Evolutionary conservation across 768 basidiomycete species (phyloP).

Genomic region (Naganishia antarctica): DNA sequence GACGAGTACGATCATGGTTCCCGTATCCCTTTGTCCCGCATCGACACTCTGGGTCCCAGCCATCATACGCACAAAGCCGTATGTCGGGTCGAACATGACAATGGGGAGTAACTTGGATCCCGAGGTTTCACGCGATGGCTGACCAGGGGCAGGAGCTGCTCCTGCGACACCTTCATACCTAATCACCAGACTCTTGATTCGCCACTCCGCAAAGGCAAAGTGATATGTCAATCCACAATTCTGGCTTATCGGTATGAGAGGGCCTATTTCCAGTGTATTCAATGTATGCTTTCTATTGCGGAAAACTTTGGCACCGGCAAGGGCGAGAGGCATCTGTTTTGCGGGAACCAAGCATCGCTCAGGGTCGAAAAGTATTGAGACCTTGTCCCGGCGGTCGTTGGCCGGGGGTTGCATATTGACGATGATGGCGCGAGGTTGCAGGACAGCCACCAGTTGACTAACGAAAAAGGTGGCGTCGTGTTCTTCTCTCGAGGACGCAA

Average conservation of each 20-base stretch:
- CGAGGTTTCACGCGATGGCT: not conserved
- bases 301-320: conserved; percentile 3
- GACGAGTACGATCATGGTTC: not conserved
- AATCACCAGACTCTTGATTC: conserved; percentile 11
- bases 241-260: conserved; percentile 15
- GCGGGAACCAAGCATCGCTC: conserved; percentile 9
- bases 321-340: conserved; percentile 6
- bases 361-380: not conserved
- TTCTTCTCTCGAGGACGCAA: not conserved
- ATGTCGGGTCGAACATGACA: conserved; percentile 19
- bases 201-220: conserved; percentile 22
- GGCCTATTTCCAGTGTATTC: conserved; percentile 16
- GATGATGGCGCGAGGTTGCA: conserved; percentile 3
- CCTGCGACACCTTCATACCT: not conserved
- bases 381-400: not conserved
- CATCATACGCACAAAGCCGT: conserved; percentile 24
- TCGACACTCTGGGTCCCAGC: not conserved
- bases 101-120: not conserved
- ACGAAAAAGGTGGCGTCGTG: not conserved
- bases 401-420: not conserved
- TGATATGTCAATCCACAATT: conserved; percentile 2
- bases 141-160: too few species aligned
- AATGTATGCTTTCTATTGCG: conserved; percentile 3
- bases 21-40: not conserved
- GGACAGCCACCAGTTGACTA: not conserved